Evolutionary conservation across 192 early-diverging fungal genomes (phyloP).

Genomic region (Coemansia sp.): DNA sequence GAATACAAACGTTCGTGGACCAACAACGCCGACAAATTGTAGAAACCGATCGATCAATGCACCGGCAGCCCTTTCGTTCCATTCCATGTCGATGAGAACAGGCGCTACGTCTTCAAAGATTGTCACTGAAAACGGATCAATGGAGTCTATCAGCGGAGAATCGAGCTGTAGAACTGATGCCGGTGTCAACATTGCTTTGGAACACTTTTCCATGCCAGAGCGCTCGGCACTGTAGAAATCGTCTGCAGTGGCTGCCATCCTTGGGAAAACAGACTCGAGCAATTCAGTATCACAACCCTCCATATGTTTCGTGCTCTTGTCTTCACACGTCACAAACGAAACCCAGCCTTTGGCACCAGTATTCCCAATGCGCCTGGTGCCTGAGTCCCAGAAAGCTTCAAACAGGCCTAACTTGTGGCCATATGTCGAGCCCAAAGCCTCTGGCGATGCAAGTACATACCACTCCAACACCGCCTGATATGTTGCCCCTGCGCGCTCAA

Average conservation of each 20-base stretch:
- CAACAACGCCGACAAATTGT: slow-evolving; percentile 37
- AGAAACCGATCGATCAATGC: slow-evolving; percentile 19
- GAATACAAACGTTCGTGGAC: slow-evolving; percentile 26
- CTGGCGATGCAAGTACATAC: slow-evolving; percentile 20
- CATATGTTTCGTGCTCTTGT: background rate
- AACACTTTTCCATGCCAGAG: background rate
- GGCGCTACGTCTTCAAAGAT: slow-evolving; percentile 43
- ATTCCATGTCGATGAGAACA: slow-evolving; percentile 29
- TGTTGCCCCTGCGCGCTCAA: slow-evolving; percentile 17
- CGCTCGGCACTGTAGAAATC: background rate
- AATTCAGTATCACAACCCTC: background rate
- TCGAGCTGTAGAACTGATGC: background rate
- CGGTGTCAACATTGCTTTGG: background rate
- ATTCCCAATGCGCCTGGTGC: slow-evolving; percentile 19
- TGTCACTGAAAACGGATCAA: slow-evolving; percentile 27
- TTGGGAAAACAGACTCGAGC: background rate
- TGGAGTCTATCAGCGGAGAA: background rate
- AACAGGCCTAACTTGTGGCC: slow-evolving; percentile 23
- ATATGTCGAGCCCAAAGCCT: background rate
- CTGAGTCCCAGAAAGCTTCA: slow-evolving; percentile 38
- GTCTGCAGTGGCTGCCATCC: background rate
- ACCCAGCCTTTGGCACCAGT: slow-evolving; percentile 24
- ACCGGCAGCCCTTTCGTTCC: background rate
- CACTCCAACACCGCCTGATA: slow-evolving; percentile 43
- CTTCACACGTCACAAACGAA: background rate